Conservation (phyloP, 1,284 basidiomycete genomes). For the Heterobasidion annosum region DNA sequence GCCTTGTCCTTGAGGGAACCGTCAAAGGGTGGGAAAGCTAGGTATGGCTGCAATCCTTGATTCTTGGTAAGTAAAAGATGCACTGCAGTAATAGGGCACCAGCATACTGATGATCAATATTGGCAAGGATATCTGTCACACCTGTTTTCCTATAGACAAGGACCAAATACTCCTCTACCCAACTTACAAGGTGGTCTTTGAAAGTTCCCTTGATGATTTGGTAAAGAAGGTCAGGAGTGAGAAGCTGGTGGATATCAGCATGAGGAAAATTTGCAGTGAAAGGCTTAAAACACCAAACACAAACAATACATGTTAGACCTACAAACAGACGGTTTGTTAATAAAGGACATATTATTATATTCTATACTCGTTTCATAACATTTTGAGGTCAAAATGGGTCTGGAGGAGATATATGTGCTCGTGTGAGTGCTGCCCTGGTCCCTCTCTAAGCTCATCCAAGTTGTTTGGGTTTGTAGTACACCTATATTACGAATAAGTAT, state of each 20-base stretch:
- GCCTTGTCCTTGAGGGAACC: slow-evolving; percentile 11
- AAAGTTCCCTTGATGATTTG: slow-evolving; percentile 29
- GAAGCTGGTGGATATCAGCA: slow-evolving; percentile 24
- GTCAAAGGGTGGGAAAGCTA: slow-evolving; percentile 4
- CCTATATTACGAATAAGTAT: background rate
- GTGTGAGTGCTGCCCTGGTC: background rate
- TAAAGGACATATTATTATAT: background rate
- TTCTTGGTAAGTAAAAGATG: background rate
- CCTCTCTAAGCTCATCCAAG: background rate
- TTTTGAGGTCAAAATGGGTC: background rate
- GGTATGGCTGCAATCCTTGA: slow-evolving; percentile 7
- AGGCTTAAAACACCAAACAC: slow-evolving; percentile 13
- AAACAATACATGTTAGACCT: background rate
- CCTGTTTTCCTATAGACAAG: slow-evolving; percentile 5
- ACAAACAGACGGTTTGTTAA: background rate
- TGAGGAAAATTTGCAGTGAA: slow-evolving; percentile 25
- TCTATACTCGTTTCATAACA: slow-evolving; percentile 4
- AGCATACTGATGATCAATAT: slow-evolving; percentile 14
- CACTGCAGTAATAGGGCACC: background rate
- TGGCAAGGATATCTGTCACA: slow-evolving; percentile 16
- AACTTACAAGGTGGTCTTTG: slow-evolving; percentile 29
- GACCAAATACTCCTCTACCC: slow-evolving; percentile 23
- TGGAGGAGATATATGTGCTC: background rate
- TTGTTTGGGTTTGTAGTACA: background rate
- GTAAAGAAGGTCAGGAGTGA: slow-evolving; percentile 29